These are phyloP conservation scores for Tillandsia leiboldiana DNA, from an alignment of 176 grass and related monocot species.

Conservation along the genomic window DNA sequence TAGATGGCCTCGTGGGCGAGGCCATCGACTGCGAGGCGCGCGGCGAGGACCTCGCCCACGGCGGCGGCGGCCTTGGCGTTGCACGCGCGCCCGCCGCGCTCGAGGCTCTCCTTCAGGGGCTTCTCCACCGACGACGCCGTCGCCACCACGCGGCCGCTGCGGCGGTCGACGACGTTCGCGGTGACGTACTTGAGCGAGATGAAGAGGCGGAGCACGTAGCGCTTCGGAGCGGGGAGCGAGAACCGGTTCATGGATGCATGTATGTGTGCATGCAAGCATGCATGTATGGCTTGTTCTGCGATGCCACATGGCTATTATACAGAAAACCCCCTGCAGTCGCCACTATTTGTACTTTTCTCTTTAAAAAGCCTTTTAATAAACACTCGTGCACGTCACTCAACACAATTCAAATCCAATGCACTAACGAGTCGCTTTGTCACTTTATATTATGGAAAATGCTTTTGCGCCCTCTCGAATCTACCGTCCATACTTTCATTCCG, in stretches of 20 bases:
- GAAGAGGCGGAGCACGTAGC: slow-evolving; percentile 88
- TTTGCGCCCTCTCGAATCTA: not conserved
- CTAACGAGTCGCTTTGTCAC: too few species aligned
- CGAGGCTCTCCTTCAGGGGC: slow-evolving; percentile 47
- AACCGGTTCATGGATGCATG: slow-evolving; percentile 16
- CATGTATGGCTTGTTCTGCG: too few species aligned
- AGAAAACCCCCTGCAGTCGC: too few species aligned
- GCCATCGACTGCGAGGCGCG: slow-evolving; percentile 76
- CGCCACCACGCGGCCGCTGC: slow-evolving; percentile 49
- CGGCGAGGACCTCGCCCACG: slow-evolving; percentile 72
- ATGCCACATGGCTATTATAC: too few species aligned
- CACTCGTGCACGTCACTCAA: too few species aligned
- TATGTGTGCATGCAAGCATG: not conserved
- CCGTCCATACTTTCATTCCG: too few species aligned
- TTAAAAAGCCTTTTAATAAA: too few species aligned
- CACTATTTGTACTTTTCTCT: too few species aligned
- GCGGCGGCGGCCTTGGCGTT: slow-evolving; percentile 79
- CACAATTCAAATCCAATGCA: too few species aligned
- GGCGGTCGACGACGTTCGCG: slow-evolving; percentile 85
- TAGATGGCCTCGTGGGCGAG: slow-evolving; percentile 62
- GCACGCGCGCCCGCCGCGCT: slow-evolving; percentile 58
- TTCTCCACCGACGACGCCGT: slow-evolving; percentile 80
- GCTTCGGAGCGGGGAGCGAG: slow-evolving; percentile 34
- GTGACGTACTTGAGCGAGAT: slow-evolving; percentile 96
- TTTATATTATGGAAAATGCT: too few species aligned